Conservation (phyloP, 192 early-diverging fungal species). For the Entophlyctis luteolus region DNA sequence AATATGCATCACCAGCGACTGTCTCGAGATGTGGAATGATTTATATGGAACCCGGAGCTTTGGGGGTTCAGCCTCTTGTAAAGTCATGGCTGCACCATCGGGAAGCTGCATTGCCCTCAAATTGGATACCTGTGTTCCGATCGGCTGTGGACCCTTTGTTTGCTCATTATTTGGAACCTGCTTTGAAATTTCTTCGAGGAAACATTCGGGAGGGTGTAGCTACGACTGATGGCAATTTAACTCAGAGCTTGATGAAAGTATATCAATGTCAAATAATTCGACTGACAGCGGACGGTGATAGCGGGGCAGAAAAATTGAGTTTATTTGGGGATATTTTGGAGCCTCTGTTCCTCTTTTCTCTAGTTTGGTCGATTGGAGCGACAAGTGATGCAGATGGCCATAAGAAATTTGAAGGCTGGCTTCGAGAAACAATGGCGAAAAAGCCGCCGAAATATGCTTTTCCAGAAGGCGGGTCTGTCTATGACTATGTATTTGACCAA, state of each 20-base stretch:
- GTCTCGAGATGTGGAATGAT: slow-evolving; percentile 65
- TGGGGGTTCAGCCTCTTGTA: slow-evolving; percentile 50
- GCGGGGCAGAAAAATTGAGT: slow-evolving; percentile 24
- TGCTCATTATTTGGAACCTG: slow-evolving; percentile 44
- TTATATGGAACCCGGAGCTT: slow-evolving; percentile 62
- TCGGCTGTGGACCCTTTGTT: slow-evolving; percentile 37
- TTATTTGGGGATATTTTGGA: slow-evolving; percentile 44
- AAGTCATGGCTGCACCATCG: slow-evolving; percentile 49
- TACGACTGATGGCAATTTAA: slow-evolving; percentile 53
- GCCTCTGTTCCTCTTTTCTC: slow-evolving; percentile 52
- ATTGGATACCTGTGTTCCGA: slow-evolving; percentile 32
- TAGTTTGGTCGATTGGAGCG: slow-evolving; percentile 61
- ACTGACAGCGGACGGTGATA: slow-evolving; percentile 20
- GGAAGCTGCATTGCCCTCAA: slow-evolving; percentile 29
- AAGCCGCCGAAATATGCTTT: slow-evolving; percentile 21
- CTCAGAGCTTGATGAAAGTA: slow-evolving; percentile 49
- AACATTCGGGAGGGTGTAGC: slow-evolving; percentile 52
- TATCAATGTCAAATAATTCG: slow-evolving; percentile 43
- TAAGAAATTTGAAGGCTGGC: slow-evolving; percentile 55
- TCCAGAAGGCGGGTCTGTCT: slow-evolving; percentile 47
- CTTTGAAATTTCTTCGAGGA: slow-evolving; percentile 44
- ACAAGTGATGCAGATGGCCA: slow-evolving; percentile 52
- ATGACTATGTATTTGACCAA: slow-evolving; percentile 50
- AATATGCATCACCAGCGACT: slow-evolving; percentile 62
- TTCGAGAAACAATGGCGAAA: slow-evolving; percentile 27